Conservation (phyloP, 2,329 filamentous ascomycete species). For the Botrytis pseudocinerea region DNA sequence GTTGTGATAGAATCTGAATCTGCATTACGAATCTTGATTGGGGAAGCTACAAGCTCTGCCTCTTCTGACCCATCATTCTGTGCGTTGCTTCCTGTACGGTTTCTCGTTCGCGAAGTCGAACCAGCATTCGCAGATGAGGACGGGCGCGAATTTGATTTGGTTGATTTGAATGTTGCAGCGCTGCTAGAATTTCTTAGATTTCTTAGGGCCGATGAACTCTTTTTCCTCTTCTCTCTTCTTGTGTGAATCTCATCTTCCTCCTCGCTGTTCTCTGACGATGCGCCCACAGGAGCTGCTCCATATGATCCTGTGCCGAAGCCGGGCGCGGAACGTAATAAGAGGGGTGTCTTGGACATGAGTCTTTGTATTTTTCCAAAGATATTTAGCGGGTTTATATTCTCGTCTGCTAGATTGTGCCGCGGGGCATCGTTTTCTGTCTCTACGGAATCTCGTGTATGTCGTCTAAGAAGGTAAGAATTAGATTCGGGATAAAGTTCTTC, state of each 20-base stretch:
- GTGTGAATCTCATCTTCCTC: slow-evolving; percentile 38
- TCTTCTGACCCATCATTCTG: slow-evolving; percentile 31
- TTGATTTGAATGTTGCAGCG: slow-evolving; percentile 25
- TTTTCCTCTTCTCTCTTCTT: slow-evolving; percentile 31
- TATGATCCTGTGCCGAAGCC: slow-evolving; percentile 62
- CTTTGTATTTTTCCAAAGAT: slow-evolving; percentile 30
- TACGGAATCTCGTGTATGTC: slow-evolving; percentile 28
- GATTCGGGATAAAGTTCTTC: slow-evolving; percentile 38
- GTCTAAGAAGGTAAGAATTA: slow-evolving; percentile 34
- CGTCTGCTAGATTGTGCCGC: slow-evolving; percentile 22
- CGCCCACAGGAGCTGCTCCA: slow-evolving; percentile 54
- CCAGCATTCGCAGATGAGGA: slow-evolving; percentile 24
- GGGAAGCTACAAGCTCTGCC: slow-evolving; percentile 31
- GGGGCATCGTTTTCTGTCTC: slow-evolving; percentile 28
- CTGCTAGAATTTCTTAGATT: slow-evolving; percentile 36
- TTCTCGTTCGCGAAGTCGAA: background rate
- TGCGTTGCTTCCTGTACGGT: slow-evolving; percentile 17
- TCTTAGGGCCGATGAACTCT: slow-evolving; percentile 35
- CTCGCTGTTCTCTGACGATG: slow-evolving; percentile 42
- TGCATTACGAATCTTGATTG: slow-evolving; percentile 28
- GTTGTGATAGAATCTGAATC: slow-evolving; percentile 37
- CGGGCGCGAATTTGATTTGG: slow-evolving; percentile 24
- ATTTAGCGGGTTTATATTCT: slow-evolving; percentile 25
- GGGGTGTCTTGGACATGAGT: slow-evolving; percentile 51
- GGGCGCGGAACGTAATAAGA: slow-evolving; percentile 60